Evolutionary conservation across 257 asterid genomes (phyloP).

Genomic region (Solanum appendiculatum): DNA sequence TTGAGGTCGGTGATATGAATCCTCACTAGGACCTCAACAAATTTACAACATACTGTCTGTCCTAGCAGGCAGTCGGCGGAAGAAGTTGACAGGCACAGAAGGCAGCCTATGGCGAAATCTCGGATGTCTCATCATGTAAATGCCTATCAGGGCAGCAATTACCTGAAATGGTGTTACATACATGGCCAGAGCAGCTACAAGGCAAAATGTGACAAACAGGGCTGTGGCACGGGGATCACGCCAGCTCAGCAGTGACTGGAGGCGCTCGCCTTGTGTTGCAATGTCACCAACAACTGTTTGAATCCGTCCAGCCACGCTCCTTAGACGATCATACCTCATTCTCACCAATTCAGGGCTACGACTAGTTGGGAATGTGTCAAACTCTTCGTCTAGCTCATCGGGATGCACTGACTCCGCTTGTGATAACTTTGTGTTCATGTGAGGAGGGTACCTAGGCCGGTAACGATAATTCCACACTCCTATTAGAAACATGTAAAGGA

Average conservation of each 20-base stretch:
- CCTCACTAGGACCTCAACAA: background rate
- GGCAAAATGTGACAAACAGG: conserved; percentile 69
- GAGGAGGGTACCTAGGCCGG: conserved; percentile 88
- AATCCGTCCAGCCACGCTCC: conserved; percentile 80
- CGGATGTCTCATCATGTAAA: conserved; percentile 83
- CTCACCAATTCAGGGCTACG: conserved; percentile 66
- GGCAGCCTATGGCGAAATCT: conserved; percentile 76
- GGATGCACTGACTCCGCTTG: conserved; percentile 77
- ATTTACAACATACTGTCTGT: conserved; percentile 60
- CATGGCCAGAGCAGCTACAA: conserved; percentile 53
- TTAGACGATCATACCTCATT: conserved; percentile 76
- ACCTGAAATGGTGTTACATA: conserved; percentile 82
- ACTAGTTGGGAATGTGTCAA: conserved; percentile 69
- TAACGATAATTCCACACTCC: conserved; percentile 79
- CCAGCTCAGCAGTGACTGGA: conserved; percentile 76
- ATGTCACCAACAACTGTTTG: conserved; percentile 89
- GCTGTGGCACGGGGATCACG: conserved; percentile 88
- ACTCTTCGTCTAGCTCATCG: conserved; percentile 79
- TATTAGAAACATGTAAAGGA: conserved; percentile 81
- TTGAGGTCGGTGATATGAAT: background rate
- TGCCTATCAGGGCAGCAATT: conserved; percentile 59
- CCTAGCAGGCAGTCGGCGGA: conserved; percentile 71
- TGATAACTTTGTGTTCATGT: conserved; percentile 87
- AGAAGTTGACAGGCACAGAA: conserved; percentile 63
- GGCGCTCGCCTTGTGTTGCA: conserved; percentile 74